Conservation (phyloP, 2,329 filamentous ascomycete species). For the Beauveria pseudobassiana region DNA sequence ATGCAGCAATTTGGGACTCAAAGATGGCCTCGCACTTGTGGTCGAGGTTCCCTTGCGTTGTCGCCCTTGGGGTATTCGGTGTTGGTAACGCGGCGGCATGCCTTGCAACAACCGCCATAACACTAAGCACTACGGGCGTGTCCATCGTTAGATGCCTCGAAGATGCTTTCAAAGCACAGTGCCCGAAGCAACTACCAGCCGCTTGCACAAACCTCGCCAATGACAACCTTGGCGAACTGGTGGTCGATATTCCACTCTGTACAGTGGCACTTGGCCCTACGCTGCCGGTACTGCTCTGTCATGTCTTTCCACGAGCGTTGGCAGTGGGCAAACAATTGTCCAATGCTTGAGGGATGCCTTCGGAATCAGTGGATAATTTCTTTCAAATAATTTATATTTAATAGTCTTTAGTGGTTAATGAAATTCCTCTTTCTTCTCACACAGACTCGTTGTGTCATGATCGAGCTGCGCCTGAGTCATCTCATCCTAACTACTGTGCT, state of each 20-base stretch:
- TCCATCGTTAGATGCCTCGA: not conserved
- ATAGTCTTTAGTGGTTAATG: too few relatives aligned
- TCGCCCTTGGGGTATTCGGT: not conserved
- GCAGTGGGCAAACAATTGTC: not conserved
- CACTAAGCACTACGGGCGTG: not conserved
- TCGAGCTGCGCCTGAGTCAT: too few relatives aligned
- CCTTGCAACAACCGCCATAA: not conserved
- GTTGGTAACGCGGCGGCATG: slow-evolving; percentile 4
- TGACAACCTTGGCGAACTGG: not conserved
- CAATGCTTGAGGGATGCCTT: not conserved
- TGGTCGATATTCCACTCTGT: not conserved
- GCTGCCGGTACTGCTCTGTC: not conserved
- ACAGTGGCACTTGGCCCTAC: not conserved
- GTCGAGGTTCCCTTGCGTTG: not conserved
- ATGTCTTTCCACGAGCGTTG: not conserved
- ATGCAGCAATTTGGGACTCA: not conserved
- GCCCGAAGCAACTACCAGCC: not conserved
- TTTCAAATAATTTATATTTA: not conserved
- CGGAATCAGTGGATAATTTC: not conserved
- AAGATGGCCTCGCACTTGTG: not conserved
- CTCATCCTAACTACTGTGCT: too few relatives aligned
- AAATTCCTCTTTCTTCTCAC: too few relatives aligned
- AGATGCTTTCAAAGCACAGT: not conserved
- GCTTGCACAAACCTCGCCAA: not conserved
- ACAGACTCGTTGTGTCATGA: too few relatives aligned